phyloP scores from a whole-genome alignment of 306 rosid species.

The Cicer judaicum region DNA sequence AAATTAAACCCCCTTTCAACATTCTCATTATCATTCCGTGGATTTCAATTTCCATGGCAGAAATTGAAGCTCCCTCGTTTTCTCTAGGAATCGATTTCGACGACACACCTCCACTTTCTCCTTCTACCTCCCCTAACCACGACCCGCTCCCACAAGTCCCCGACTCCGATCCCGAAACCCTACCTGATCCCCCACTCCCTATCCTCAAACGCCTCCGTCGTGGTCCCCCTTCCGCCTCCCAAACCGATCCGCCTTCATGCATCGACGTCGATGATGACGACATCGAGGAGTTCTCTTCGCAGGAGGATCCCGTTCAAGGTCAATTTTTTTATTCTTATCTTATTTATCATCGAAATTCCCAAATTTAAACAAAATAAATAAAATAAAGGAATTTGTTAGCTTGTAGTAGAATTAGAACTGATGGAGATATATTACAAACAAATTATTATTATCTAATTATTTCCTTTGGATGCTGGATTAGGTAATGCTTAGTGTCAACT shows the following conservation, averaged over 20 bases:
- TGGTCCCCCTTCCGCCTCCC: slow-evolving; percentile 44
- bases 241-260: not conserved
- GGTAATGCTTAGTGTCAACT: not conserved
- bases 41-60: slow-evolving; percentile 57
- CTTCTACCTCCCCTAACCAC: slow-evolving; percentile 4
- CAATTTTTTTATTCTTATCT: not conserved
- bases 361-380: not conserved
- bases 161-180: slow-evolving; percentile 52
- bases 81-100: slow-evolving; percentile 74
- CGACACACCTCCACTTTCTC: slow-evolving; percentile 51
- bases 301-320: slow-evolving; percentile 54
- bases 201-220: slow-evolving; percentile 76
- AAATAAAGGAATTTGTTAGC: too few species aligned
- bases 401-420: not conserved
- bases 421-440: not conserved
- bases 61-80: slow-evolving; percentile 70
- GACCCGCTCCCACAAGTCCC: slow-evolving; percentile 40
- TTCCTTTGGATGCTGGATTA: slow-evolving; percentile 11
- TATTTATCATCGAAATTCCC: not conserved
- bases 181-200: slow-evolving; percentile 45
- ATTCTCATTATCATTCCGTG: not conserved
- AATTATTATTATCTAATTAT: not conserved
- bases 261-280: slow-evolving; percentile 66
- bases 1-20: not conserved
- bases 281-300: slow-evolving; percentile 80